These are phyloP conservation scores for Naganishia kalamii DNA, from an alignment of 768 basidiomycete species.

Conservation along the genomic window DNA sequence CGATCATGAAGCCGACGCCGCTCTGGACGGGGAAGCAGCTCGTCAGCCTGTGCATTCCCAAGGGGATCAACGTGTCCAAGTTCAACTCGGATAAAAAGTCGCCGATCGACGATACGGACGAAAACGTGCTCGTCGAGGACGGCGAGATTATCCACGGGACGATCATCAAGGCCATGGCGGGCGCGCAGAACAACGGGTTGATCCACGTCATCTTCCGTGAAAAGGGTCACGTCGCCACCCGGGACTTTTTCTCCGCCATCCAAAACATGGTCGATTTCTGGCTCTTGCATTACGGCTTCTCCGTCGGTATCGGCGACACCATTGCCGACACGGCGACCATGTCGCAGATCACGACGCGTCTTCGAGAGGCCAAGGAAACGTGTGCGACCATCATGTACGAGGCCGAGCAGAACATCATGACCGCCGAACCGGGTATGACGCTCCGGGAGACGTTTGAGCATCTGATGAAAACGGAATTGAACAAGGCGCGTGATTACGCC, in stretches of 20 bases:
- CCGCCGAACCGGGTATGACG: conserved; percentile 93
- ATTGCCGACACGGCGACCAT: conserved; percentile 87
- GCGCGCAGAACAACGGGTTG: conserved; percentile 79
- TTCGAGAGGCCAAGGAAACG: conserved; percentile 69
- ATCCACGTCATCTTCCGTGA: conserved; percentile 96
- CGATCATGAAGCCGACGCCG: conserved; percentile 92
- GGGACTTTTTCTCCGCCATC: conserved; percentile 82
- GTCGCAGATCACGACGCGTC: conserved; percentile 74
- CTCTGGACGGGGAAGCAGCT: conserved; percentile 98
- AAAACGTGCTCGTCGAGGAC: conserved; percentile 93
- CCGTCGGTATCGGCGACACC: conserved; percentile 97
- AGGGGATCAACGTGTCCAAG: conserved; percentile 71
- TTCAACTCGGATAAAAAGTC: conserved; percentile 62
- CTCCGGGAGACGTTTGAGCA: conserved; percentile 98
- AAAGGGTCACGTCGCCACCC: conserved; percentile 86
- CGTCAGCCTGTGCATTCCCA: conserved; percentile 81
- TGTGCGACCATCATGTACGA: conserved; percentile 74
- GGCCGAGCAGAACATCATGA: conserved; percentile 78
- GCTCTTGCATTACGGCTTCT: conserved; percentile 98
- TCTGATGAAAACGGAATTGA: conserved; percentile 79
- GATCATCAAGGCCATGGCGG: conserved; percentile 98
- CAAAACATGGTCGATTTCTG: conserved; percentile 97
- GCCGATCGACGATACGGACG: conserved; percentile 78
- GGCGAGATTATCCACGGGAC: conserved; percentile 92
- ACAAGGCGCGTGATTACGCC: conserved; percentile 87